Evolutionary conservation across 306 rosid species (phyloP), one percentile per base, ranked within the genome.

Genomic region (Castanea mollissima): DNA sequence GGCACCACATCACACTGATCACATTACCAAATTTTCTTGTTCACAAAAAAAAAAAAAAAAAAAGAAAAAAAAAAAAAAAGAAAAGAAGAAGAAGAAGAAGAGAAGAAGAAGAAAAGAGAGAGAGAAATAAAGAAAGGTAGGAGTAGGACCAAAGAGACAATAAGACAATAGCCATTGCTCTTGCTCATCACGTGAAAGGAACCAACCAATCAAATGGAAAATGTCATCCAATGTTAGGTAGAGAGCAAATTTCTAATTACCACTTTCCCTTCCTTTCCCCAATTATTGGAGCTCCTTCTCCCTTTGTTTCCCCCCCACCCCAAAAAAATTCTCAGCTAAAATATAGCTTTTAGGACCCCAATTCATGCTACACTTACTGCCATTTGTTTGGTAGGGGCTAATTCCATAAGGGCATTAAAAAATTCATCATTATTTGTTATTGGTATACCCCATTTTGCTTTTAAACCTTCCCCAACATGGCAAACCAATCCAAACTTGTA

Each of bases 11-110:
- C 31, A 21, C 15, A 49, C 5, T 21, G 12, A 41, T 41, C 63
- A 41, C 15, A 49, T 49, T 21, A 10, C 27, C 65, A 59, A 59
- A 2, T 23, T 59, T 59, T 2, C 27, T 11, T 9, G 31, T 11
- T 21, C 16, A 59, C 16, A 9, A 1, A 23, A 16, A 57, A 57
- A 2, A 1, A 20, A 1, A 8, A 1, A 56, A 6, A 6, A 0
- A 4, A 3, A 1, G n/a, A 16, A 57, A 57, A 2, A 1, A 20
- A 1, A 8, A 1, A 56, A 6, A 6, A 0, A 4, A 3, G 0
- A 10, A 21, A 10, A 21, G 23, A 23, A 23, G 23, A 23, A 23
- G 23, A 20, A 0, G 1, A n/a, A 57, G 6, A 56, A n/a, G 2
- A 0, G 1, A n/a, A 57, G 6, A 56, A n/a, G 2, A 19, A n/a